These are phyloP conservation scores for Nitzschia palea DNA, from an alignment of 108 stramenopile species.

Conservation along the genomic window DNA sequence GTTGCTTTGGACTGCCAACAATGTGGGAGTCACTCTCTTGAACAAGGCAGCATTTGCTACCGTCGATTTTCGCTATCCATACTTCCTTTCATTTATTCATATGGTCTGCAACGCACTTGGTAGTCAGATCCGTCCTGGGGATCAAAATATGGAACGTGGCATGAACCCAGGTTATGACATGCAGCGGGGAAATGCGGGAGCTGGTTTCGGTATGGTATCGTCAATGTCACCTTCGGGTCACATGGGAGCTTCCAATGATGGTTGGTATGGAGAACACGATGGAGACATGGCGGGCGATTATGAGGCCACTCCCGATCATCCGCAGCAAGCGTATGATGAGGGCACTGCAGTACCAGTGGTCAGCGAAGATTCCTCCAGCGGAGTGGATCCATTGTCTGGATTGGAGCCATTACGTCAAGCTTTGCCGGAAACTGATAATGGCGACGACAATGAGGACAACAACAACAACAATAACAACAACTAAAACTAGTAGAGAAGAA, in stretches of 20 bases:
- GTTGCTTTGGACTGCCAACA: conserved; percentile 79
- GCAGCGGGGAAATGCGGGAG: too few species aligned
- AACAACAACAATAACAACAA: neutral
- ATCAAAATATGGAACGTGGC: conserved; percentile 18
- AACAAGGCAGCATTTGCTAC: conserved; percentile 84
- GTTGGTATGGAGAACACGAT: neutral
- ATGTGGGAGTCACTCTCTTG: conserved; percentile 86
- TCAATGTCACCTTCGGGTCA: neutral
- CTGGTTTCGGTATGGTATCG: too few species aligned
- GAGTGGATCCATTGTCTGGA: conserved; percentile 25
- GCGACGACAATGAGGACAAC: neutral
- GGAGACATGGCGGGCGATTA: too few species aligned
- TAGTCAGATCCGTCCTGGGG: conserved; percentile 54
- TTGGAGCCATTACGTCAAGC: conserved; percentile 38
- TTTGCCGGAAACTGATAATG: conserved; percentile 34
- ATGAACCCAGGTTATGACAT: neutral
- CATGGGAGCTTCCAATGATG: neutral
- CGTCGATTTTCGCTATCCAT: conserved; percentile 86
- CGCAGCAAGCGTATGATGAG: too few species aligned
- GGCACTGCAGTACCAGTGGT: neutral
- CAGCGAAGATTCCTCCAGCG: neutral
- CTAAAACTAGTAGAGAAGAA: neutral
- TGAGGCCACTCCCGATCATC: too few species aligned
- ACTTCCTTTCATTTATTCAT: conserved; percentile 81
- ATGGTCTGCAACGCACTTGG: conserved; percentile 82